Percentiles rank a stretch among this genome's conserved stretches.
These are phyloP conservation scores for Cyberlindnera mycetangii DNA, from an alignment of 805 yeast genomes.

Conservation along the genomic window DNA sequence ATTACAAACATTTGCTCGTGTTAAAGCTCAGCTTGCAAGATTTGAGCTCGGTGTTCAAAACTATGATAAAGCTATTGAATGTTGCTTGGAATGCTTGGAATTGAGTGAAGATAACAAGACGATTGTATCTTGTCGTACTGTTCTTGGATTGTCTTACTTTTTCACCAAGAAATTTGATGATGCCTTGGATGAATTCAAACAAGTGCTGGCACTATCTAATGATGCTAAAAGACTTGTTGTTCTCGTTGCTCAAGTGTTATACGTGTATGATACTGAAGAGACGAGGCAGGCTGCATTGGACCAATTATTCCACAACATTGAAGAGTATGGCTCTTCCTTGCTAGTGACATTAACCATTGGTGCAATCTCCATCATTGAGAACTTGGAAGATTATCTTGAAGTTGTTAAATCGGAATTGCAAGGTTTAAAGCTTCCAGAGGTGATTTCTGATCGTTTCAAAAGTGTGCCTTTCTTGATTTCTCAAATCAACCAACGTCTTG, in stretches of 20 bases:
- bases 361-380: constrained; percentile 68
- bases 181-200: constrained; percentile 65
- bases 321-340: constrained; percentile 61
- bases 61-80: constrained; percentile 57
- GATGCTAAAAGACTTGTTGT: constrained; percentile 67
- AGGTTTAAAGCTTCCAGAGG: constrained; percentile 42
- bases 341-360: constrained; percentile 72
- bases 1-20: constrained; percentile 49
- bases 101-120: constrained; percentile 37
- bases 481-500: constrained; percentile 45
- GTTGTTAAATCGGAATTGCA: constrained; percentile 67
- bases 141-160: constrained; percentile 69
- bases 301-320: constrained; percentile 68
- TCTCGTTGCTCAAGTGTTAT: constrained; percentile 73
- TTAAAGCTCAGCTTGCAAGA: constrained; percentile 72
- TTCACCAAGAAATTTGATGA: constrained; percentile 60
- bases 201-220: constrained; percentile 53
- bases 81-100: constrained; percentile 54
- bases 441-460: constrained; percentile 48
- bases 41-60: constrained; percentile 57
- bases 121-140: constrained; percentile 58
- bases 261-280: constrained; percentile 71
- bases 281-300: constrained; percentile 82
- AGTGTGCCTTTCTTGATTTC: constrained; percentile 58
- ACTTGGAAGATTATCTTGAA: constrained; percentile 52